phyloP scores from a whole-genome alignment of 106 monocot species.

The Dactylorhiza incarnata region DNA sequence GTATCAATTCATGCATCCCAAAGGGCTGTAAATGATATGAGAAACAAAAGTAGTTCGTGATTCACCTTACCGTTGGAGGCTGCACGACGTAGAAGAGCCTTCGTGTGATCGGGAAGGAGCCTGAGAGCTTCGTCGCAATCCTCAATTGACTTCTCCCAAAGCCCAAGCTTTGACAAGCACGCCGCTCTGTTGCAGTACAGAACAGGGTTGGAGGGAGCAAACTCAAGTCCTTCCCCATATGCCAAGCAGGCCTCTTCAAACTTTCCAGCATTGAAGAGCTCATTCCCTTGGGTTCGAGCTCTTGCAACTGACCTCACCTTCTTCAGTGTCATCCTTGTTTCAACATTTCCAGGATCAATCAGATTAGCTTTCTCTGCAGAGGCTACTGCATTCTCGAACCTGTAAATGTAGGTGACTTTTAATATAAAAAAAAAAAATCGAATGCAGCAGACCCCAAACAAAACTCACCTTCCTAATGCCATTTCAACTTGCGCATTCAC shows the following conservation, averaged over 20 bases:
- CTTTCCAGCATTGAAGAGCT: conserved; percentile 47
- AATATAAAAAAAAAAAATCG: neutral
- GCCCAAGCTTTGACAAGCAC: conserved; percentile 63
- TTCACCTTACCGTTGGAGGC: conserved; percentile 68
- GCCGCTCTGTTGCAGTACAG: conserved; percentile 74
- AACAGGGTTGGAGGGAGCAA: conserved; percentile 50
- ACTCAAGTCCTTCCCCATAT: conserved; percentile 61
- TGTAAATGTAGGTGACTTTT: conserved; percentile 11
- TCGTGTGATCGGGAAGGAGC: conserved; percentile 54
- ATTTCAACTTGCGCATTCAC: conserved; percentile 70
- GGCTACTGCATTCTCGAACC: conserved; percentile 61
- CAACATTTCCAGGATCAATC: conserved; percentile 40
- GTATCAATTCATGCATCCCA: neutral
- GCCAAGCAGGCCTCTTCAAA: conserved; percentile 56
- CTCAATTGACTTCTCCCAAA: conserved; percentile 61
- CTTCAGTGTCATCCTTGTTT: conserved; percentile 18
- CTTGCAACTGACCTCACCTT: conserved; percentile 43
- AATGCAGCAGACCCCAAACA: neutral
- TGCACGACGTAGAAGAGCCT: conserved; percentile 76
- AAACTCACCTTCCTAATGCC: conserved; percentile 62
- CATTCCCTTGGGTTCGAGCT: conserved; percentile 52
- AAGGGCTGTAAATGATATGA: neutral
- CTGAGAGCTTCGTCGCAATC: conserved; percentile 67
- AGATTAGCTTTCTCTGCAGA: conserved; percentile 36
- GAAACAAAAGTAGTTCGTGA: neutral